A percentile compares a stretch with the other conserved stretches of the same genome.
Conservation (phyloP, 2,329 filamentous ascomycete species). For the Colletotrichum acutatum region DNA sequence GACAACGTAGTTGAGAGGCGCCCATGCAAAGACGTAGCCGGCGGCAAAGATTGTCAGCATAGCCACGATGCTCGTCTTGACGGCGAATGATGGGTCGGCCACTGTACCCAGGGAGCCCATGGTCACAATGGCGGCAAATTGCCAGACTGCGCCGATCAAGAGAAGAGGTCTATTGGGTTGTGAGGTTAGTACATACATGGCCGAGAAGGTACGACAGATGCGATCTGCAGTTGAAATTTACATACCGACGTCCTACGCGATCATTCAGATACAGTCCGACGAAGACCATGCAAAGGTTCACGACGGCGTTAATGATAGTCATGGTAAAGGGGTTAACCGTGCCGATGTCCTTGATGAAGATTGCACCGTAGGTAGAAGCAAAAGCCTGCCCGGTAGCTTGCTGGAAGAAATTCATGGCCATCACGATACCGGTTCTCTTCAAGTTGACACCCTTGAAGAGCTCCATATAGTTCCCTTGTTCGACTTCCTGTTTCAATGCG, state of each 20-base stretch:
- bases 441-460: constrained; percentile 40
- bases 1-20: constrained; percentile 49
- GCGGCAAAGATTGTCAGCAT: constrained; percentile 46
- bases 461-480: constrained; percentile 39
- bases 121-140: constrained; percentile 28
- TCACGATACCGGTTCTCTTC: constrained; percentile 41
- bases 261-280: constrained; percentile 24
- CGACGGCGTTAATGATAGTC: constrained; percentile 32
- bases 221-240: not conserved
- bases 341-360: constrained; percentile 44
- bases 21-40: constrained; percentile 48
- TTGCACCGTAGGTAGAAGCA: constrained; percentile 36
- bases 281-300: constrained; percentile 17
- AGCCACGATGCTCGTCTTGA: constrained; percentile 45
- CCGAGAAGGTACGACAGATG: no score
- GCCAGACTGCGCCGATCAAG: constrained; percentile 14
- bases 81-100: constrained; percentile 22
- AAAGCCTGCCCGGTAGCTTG: constrained; percentile 38
- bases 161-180: constrained; percentile 8
- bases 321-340: constrained; percentile 45
- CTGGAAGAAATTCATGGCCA: constrained; percentile 39
- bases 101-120: constrained; percentile 36
- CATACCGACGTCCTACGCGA: constrained; percentile 31
- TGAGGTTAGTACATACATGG: not conserved
- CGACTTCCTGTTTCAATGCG: constrained; percentile 18